A percentile compares a stretch with the other conserved stretches of the same genome.
Conservation (phyloP, 345 rosid species). For the Populus davidiana region DNA sequence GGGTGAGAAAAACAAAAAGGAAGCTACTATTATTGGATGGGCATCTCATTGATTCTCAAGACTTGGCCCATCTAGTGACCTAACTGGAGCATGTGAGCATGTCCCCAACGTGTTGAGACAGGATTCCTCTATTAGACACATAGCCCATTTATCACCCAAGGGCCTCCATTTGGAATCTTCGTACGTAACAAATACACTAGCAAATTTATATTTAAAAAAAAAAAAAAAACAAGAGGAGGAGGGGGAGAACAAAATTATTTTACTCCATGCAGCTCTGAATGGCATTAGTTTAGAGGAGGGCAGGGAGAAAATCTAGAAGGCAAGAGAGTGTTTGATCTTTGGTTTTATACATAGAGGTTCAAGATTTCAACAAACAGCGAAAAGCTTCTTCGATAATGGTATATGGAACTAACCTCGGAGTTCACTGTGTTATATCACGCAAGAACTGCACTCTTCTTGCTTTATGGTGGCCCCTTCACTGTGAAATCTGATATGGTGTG, state of each 20-base stretch:
- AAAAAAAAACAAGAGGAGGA: no score
- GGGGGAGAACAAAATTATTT: neutral
- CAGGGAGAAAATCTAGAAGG: no score
- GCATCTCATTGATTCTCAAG: neutral
- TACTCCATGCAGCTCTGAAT: no score
- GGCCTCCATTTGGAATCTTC: constrained; percentile 1
- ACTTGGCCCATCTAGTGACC: neutral
- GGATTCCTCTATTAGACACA: constrained; percentile 10
- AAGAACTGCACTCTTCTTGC: neutral
- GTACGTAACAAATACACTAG: neutral
- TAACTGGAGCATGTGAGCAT: constrained; percentile 22
- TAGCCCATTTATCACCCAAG: neutral
- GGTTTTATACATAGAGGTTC: neutral
- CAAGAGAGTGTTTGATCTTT: neutral
- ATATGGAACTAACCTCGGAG: neutral
- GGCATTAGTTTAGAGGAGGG: neutral
- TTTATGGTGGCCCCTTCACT: neutral
- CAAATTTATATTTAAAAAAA: neutral
- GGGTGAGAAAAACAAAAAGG: neutral
- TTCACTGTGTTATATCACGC: neutral
- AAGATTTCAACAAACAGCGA: neutral
- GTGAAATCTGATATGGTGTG: neutral
- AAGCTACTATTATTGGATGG: neutral
- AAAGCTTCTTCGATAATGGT: neutral
- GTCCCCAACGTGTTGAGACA: constrained; percentile 19